Base-by-base conservation (phyloP, 768 basidiomycete species). In the Imleria badia region DNA sequence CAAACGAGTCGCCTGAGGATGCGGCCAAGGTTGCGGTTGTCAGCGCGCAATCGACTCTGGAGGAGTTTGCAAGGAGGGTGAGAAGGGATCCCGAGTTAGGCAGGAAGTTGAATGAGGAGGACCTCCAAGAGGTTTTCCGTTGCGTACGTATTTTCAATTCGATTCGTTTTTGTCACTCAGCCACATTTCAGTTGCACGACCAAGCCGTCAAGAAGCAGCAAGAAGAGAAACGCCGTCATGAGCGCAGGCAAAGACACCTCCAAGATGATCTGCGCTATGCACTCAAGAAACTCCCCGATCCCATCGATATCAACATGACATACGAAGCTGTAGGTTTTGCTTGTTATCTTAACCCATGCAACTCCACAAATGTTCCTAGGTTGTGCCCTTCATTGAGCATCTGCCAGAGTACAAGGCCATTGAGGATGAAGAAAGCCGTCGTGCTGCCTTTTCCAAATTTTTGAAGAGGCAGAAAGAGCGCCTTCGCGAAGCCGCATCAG, bases 221-320 rank as follows among this genome's bases (percentile, higher is more conserved):
- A 3, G 91, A 94, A 15, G 97, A 98, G 69, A 91, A 84, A 68
- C 79, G 87, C n/a, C 82, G 93, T 34, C 74, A 85, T 1, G 97
- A 98, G 72, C 81, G 94, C 53, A 86, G 81, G 63, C 84, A 87
- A 54, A 81, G 95, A 26, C 90, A 96, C 69, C 73, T 93, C 58
- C 92, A 97, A 65, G 97, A 99, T 71, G 97, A 98, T 66, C 77
- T 99, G 35, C 87, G 97, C 7, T 97, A 98, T 73, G 97, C 95
- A 0, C 77, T 98, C 60, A 94, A 91, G 74, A 96, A 96, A 68
- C 76, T 96, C 8, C 70, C 89, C 0, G 91, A 94, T 45, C 81
- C 91, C 2, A 71, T 98, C 36, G 92, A 96, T 59, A 69, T 94
- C 45, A 82, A 73, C 29, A 66, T 86, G 52, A 68, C 86, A 1